Evolutionary conservation across 768 basidiomycete genomes (phyloP).

Genomic region (Psilocybe cyanescens): DNA sequence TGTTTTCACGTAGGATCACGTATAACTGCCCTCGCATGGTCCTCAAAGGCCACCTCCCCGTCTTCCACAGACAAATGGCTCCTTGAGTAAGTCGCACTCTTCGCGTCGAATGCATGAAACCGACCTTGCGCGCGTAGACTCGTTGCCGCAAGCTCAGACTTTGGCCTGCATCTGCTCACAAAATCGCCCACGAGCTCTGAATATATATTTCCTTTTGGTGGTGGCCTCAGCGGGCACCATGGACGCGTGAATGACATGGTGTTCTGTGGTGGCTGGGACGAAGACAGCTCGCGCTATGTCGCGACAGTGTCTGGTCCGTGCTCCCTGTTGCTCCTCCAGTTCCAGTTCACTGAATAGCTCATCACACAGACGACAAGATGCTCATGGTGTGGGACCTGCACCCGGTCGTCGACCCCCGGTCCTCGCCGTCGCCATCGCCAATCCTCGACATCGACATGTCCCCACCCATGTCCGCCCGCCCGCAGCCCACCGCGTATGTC

Average conservation of each 20-base stretch:
- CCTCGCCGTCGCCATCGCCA: constrained; percentile 25
- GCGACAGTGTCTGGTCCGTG: constrained; percentile 77
- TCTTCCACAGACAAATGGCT: constrained; percentile 67
- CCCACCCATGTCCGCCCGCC: constrained; percentile 40
- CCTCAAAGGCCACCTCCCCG: constrained; percentile 69
- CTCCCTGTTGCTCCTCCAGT: background rate
- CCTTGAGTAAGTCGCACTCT: constrained; percentile 60
- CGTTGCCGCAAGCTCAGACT: constrained; percentile 68
- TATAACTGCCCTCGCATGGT: constrained; percentile 81
- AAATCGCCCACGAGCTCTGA: constrained; percentile 54
- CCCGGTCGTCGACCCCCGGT: constrained; percentile 47
- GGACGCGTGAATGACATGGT: constrained; percentile 77
- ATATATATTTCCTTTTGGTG: constrained; percentile 71
- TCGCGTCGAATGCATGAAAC: constrained; percentile 6
- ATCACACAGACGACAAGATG: constrained; percentile 71
- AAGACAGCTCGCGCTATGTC: constrained; percentile 72
- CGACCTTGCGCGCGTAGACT: constrained; percentile 48
- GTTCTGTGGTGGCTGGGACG: constrained; percentile 76
- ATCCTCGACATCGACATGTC: constrained; percentile 26
- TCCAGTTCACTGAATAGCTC: constrained; percentile 3
- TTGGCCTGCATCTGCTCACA: constrained; percentile 70
- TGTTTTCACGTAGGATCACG: constrained; percentile 75
- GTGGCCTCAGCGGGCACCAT: constrained; percentile 82
- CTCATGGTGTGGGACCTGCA: constrained; percentile 88
- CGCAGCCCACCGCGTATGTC: constrained; percentile 79